Conservation (phyloP, 2,329 filamentous ascomycete species). For the Chrysoporthe deuterocubensis region DNA sequence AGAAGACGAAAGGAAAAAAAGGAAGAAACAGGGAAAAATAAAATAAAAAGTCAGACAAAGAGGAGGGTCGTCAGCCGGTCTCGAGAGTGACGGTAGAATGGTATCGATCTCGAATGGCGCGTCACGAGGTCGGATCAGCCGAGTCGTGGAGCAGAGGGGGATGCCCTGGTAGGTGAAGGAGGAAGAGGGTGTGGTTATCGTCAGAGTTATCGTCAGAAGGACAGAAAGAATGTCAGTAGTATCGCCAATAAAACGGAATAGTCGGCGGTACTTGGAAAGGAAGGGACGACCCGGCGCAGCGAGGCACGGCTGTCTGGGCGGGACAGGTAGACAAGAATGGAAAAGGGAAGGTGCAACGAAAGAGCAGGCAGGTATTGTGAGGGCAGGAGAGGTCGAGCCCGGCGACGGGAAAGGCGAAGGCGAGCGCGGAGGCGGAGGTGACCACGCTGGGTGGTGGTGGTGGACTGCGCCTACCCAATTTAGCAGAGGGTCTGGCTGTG, state of each 20-base stretch:
- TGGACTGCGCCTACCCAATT: constrained; percentile 22
- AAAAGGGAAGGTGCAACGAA: constrained; percentile 24
- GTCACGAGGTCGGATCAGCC: not conserved
- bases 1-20: constrained; percentile 11
- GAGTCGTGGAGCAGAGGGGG: not conserved
- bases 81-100: not conserved
- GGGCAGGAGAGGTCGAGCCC: constrained; percentile 2
- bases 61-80: not conserved
- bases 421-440: constrained; percentile 23
- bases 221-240: constrained; percentile 17
- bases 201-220: constrained; percentile 15
- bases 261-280: constrained; percentile 9
- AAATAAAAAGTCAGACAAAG: not conserved
- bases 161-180: not conserved
- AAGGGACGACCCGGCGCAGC: constrained; percentile 5
- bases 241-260: constrained; percentile 10
- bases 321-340: constrained; percentile 16
- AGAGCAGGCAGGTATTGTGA: not conserved
- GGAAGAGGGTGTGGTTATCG: constrained; percentile 1
- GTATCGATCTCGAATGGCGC: not conserved
- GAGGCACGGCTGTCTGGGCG: constrained; percentile 14
- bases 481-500: constrained; percentile 11
- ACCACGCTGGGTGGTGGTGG: too few species aligned
- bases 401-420: not conserved
- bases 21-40: too few species aligned